A percentile compares a stretch with the other conserved stretches of the same genome.
Conservation (phyloP, 345 rosid genomes). For the thale cress (Arabidopsis thaliana) region TAIR10.1 NC_003074.8:1203001-1203500, state of each 20-base stretch:
- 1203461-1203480: slow-evolving; percentile 27
- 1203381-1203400: slow-evolving; percentile 55
- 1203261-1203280: slow-evolving; percentile 92
- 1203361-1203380: slow-evolving; percentile 66
- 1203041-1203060: slow-evolving; percentile 80
- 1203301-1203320: slow-evolving; percentile 95
- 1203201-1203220: slow-evolving; percentile 92
- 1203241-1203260: slow-evolving; percentile 62
- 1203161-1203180: slow-evolving; percentile 37
- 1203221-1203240: slow-evolving; percentile 70
- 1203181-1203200: slow-evolving; percentile 74
- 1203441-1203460: slow-evolving; percentile 23
- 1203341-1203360: slow-evolving; percentile 54
- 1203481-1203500: slow-evolving; percentile 28
- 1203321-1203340: slow-evolving; percentile 59
- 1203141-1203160: slow-evolving; percentile 5
- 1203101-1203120: slow-evolving; percentile 28
- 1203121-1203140: slow-evolving; percentile 29
- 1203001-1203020: slow-evolving; percentile 96
- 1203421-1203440: slow-evolving; percentile 64
- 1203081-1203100: slow-evolving; percentile 24
- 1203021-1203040: slow-evolving; percentile 79
- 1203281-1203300: slow-evolving; percentile 84
- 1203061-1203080: slow-evolving; percentile 34
- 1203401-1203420: slow-evolving; percentile 73